Evolutionary conservation across 176 grass and related monocot genomes (phyloP), one percentile per base, ranked within the genome.

Genomic region (Lolium rigidum): DNA sequence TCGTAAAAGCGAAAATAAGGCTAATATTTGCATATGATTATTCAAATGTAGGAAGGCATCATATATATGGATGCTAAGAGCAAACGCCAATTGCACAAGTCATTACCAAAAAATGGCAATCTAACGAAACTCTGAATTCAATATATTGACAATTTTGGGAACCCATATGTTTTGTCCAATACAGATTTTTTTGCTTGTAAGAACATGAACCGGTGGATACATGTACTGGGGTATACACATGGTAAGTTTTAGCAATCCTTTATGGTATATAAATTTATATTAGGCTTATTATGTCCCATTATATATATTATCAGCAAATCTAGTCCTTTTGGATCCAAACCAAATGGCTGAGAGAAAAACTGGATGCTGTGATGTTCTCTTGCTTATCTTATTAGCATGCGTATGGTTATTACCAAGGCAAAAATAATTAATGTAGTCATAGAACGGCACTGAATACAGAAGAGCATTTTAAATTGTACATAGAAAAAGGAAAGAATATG

Each of bases 41-140:
- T 69, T 15, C 65, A 39, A 20, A 69, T 69, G 31, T 72, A 72
- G 41, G 39, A 72, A 72, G 20, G 39, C 39, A 21, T 10, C 10
- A 72, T 72, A 47, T 72, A 72, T 72, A 47, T 72, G 41, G 10
- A 72, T 72, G 20, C 69, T 24, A 47, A 43, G 68, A 70, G 9
- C 3, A 44, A 70, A 47, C 5, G 20, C 10, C 5, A 46, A 72
- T 72, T 72, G 16, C 41, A 47, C 39, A 72, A 22, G 18, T 21
- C 4, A 47, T 47, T 46, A 20, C 7, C 7, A 41, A 71, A 70
- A 62, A 38, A 38, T 17, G 16, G 6, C 14, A 68, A 38, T 15
- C 15, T 16, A 37, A 17, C 3, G 5, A 67, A 70, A n/a, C 17
- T n/a, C 6, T 71, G 39, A 44, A 71, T 6, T 71, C 39, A 6